phyloP scores from a whole-genome alignment of 2,329 filamentous ascomycete genomes.

The Pseudogymnoascus sp. region DNA sequence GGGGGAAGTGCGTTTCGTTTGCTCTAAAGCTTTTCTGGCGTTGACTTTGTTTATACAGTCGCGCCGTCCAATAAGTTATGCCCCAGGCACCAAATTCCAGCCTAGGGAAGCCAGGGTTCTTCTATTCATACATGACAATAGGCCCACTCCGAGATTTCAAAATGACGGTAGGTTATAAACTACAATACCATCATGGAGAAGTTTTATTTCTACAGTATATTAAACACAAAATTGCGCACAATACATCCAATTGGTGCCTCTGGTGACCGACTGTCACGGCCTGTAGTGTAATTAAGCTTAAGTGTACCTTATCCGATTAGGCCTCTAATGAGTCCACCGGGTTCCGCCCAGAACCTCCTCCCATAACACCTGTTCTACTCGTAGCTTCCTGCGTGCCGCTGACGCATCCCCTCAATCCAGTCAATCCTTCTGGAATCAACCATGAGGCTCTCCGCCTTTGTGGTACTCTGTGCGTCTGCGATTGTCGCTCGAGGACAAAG shows the following conservation, averaged over 20 bases:
- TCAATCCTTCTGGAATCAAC: background rate
- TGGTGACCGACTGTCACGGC: background rate
- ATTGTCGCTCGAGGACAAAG: background rate
- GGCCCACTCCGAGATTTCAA: background rate
- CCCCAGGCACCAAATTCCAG: slow-evolving; percentile 6
- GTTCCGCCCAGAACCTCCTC: background rate
- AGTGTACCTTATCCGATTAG: slow-evolving; percentile 5
- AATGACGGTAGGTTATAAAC: background rate
- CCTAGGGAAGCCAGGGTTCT: background rate
- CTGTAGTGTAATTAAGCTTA: slow-evolving; percentile 5
- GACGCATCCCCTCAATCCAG: background rate
- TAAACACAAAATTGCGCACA: background rate
- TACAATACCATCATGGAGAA: background rate
- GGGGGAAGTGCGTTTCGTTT: background rate
- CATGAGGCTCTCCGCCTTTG: background rate
- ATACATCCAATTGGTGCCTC: background rate
- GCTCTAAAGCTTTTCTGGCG: slow-evolving; percentile 1
- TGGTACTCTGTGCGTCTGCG: background rate
- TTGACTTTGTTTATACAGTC: slow-evolving; percentile 4
- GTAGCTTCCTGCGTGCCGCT: background rate
- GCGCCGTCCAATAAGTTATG: background rate
- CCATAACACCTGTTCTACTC: background rate
- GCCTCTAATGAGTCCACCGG: background rate
- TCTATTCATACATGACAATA: background rate
- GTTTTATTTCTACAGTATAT: background rate